Conservation (phyloP, 495 filamentous ascomycete species). For the Penicillium turbatum region DNA sequence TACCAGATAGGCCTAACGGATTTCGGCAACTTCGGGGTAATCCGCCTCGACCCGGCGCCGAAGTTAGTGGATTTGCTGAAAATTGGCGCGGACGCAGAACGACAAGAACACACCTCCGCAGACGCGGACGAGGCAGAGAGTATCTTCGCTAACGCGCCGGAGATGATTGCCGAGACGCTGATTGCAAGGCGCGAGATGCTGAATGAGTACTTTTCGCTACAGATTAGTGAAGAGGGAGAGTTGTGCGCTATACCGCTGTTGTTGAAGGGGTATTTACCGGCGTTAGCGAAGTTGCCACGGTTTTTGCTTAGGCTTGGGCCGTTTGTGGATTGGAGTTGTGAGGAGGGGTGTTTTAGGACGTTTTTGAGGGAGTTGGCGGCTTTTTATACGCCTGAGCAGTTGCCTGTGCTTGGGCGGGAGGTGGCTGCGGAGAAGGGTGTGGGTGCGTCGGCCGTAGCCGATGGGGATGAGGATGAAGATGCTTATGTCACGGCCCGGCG, state of each 20-base stretch:
- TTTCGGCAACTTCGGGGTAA: conserved; percentile 90
- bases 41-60: conserved; percentile 73
- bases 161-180: conserved; percentile 56
- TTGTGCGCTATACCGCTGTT: conserved; percentile 77
- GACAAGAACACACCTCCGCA: conserved; percentile 14
- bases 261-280: conserved; percentile 82
- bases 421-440: too few relatives aligned
- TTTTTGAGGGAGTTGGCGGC: conserved; percentile 84
- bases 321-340: conserved; percentile 78
- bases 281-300: conserved; percentile 77
- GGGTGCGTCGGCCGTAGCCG: not conserved
- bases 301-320: conserved; percentile 89
- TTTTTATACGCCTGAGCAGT: conserved; percentile 85
- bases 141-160: conserved; percentile 62
- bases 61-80: conserved; percentile 64
- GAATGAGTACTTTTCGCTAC: conserved; percentile 83
- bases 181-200: conserved; percentile 80
- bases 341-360: conserved; percentile 79
- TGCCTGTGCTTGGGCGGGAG: conserved; percentile 52
- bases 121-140: conserved; percentile 41
- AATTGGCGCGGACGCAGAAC: conserved; percentile 68
- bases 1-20: conserved; percentile 96
- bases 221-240: conserved; percentile 74
- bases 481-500: conserved; percentile 57
- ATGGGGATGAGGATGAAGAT: conserved; percentile 18